Conservation (phyloP, 1,284 basidiomycete species). For the Trametes hirsuta region DNA sequence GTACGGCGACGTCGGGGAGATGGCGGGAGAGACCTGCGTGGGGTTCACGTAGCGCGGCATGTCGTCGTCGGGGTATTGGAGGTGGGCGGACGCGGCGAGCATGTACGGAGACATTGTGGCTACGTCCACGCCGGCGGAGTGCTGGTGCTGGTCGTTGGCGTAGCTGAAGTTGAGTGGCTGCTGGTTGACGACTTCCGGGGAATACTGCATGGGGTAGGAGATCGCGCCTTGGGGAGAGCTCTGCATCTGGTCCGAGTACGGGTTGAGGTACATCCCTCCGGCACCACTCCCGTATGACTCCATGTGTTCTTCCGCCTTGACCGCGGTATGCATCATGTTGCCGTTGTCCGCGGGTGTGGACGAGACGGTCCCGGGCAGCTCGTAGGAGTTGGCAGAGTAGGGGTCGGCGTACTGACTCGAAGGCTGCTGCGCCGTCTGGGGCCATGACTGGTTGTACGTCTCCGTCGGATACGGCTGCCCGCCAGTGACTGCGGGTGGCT, state of each 20-base stretch:
- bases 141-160: conserved; percentile 12
- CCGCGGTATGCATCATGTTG: conserved; percentile 4
- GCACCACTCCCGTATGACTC: conserved; percentile 10
- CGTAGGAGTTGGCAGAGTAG: conserved; percentile 20
- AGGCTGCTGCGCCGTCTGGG: conserved; percentile 13
- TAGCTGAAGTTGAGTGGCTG: conserved; percentile 20
- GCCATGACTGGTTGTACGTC: conserved; percentile 18
- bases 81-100: conserved; percentile 15
- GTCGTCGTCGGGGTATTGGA: conserved; percentile 23
- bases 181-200: conserved; percentile 6
- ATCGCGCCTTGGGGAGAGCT: conserved; percentile 1
- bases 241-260: conserved; percentile 19
- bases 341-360: conserved; percentile 6
- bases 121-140: conserved; percentile 13
- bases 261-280: conserved; percentile 14
- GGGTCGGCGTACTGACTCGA: conserved; percentile 18
- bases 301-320: conserved; percentile 16
- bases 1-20: conserved; percentile 30
- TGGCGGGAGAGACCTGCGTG: conserved; percentile 34
- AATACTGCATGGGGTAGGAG: conserved; percentile 17
- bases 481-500: conserved; percentile 7
- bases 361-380: conserved; percentile 8
- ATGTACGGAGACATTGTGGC: conserved; percentile 22
- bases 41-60: conserved; percentile 32
- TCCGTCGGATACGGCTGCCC: conserved; percentile 19